Conservation (phyloP, 2,329 filamentous ascomycete species). For the Cladosporium sp. region DNA sequence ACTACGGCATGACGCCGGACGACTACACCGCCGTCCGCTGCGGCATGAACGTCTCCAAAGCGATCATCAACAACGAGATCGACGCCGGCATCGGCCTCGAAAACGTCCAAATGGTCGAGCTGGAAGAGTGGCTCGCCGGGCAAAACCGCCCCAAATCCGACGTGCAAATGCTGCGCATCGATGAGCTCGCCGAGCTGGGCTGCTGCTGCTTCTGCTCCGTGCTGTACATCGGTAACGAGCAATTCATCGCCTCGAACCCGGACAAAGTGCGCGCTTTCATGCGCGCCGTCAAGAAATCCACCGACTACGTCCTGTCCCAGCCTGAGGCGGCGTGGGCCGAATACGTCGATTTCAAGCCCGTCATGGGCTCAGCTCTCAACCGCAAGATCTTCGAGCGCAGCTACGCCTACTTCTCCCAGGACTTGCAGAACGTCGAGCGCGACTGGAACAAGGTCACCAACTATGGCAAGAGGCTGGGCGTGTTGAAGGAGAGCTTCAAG, state of each 20-base stretch:
- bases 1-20: conserved; percentile 68
- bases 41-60: conserved; percentile 77
- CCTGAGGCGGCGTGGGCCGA: conserved; percentile 63
- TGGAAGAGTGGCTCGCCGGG: conserved; percentile 67
- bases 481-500: conserved; percentile 59
- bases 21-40: conserved; percentile 76
- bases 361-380: conserved; percentile 65
- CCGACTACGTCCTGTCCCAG: conserved; percentile 63
- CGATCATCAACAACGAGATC: conserved; percentile 68
- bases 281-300: conserved; percentile 69
- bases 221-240: conserved; percentile 74
- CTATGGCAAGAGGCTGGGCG: conserved; percentile 69
- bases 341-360: conserved; percentile 68
- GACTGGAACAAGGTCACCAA: conserved; percentile 76
- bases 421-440: conserved; percentile 68
- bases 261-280: conserved; percentile 65
- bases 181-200: conserved; percentile 72
- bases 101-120: conserved; percentile 80
- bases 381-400: conserved; percentile 76
- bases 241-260: conserved; percentile 62
- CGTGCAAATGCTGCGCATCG: conserved; percentile 77
- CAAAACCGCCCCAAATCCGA: conserved; percentile 62
- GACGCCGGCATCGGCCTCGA: conserved; percentile 74
- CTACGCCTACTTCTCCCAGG: conserved; percentile 70
- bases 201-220: conserved; percentile 84